Conservation (phyloP, 768 basidiomycete species). For the Russula sp. region DNA sequence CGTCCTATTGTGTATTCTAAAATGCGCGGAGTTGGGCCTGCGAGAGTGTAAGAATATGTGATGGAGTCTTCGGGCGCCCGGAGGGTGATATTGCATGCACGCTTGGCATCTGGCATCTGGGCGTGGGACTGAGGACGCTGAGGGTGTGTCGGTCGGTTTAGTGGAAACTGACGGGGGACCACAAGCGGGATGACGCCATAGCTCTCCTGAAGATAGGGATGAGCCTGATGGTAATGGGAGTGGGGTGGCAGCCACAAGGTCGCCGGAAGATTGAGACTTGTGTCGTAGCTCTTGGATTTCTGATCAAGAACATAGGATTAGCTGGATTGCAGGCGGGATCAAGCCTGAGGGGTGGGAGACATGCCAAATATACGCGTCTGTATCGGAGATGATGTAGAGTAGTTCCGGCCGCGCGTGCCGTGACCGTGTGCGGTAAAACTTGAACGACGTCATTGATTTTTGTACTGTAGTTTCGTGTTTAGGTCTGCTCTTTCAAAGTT, state of each 20-base stretch:
- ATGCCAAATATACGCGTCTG: slow-evolving; percentile 87
- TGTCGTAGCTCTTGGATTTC: slow-evolving; percentile 93
- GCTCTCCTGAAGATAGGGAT: slow-evolving; percentile 21
- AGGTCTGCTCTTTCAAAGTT: no score
- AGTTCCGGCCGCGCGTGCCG: slow-evolving; percentile 44
- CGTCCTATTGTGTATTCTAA: slow-evolving; percentile 44
- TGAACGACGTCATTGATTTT: no score
- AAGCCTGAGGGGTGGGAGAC: slow-evolving; percentile 21
- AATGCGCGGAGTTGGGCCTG: slow-evolving; percentile 40
- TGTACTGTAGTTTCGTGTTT: no score
- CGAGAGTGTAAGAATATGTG: slow-evolving; percentile 65
- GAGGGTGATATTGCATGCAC: slow-evolving; percentile 44
- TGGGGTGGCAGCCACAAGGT: slow-evolving; percentile 49
- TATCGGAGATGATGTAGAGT: slow-evolving; percentile 83
- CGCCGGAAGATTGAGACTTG: slow-evolving; percentile 62
- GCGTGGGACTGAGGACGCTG: slow-evolving; percentile 48
- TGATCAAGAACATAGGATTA: slow-evolving; percentile 29
- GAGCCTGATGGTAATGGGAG: background rate
- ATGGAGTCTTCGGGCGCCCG: slow-evolving; percentile 73
- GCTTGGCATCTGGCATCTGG: slow-evolving; percentile 41
- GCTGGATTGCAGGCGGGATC: background rate
- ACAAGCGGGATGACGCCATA: slow-evolving; percentile 24
- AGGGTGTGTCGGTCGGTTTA: slow-evolving; percentile 37
- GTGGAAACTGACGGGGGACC: slow-evolving; percentile 25
- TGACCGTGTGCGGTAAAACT: no score